Conservation (phyloP, 345 rosid genomes). For the Gynandropsis gynandra region DNA sequence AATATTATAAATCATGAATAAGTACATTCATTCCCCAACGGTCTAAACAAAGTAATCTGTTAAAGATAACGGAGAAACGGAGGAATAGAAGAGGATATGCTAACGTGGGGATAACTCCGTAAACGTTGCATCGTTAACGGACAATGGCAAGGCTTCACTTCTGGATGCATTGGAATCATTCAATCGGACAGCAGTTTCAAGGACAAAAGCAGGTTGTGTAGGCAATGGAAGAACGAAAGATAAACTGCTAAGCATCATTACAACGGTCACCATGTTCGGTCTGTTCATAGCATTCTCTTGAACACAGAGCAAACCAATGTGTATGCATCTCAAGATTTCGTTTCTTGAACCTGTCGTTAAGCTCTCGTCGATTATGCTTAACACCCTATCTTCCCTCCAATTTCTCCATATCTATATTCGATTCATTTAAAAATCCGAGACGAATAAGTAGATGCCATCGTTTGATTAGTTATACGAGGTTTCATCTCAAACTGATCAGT, state of each 20-base stretch:
- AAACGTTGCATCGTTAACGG: slow-evolving; percentile 20
- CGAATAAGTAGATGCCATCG: neutral
- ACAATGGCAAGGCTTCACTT: slow-evolving; percentile 16
- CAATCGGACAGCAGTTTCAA: slow-evolving; percentile 13
- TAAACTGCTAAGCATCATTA: slow-evolving; percentile 38
- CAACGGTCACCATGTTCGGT: slow-evolving; percentile 44
- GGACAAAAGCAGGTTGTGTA: slow-evolving; percentile 32
- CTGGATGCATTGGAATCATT: slow-evolving; percentile 15
- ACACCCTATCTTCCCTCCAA: slow-evolving; percentile 35
- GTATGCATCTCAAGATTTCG: slow-evolving; percentile 44
- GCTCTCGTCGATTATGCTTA: slow-evolving; percentile 32
- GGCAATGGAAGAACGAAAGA: slow-evolving; percentile 38
- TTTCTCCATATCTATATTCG: slow-evolving; percentile 46
- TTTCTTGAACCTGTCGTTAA: slow-evolving; percentile 21
- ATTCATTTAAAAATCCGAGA: neutral
- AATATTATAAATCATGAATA: no score
- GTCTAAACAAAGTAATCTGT: no score
- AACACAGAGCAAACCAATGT: slow-evolving; percentile 46
- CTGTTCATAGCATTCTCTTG: slow-evolving; percentile 38
- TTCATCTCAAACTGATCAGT: no score
- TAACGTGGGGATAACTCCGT: slow-evolving; percentile 22
- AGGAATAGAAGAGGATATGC: no score
- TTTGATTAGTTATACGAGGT: neutral
- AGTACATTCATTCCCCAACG: no score
- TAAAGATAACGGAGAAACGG: no score